phyloP scores from a whole-genome alignment of 331 rosid genomes.

The Malus hybrid region DNA sequence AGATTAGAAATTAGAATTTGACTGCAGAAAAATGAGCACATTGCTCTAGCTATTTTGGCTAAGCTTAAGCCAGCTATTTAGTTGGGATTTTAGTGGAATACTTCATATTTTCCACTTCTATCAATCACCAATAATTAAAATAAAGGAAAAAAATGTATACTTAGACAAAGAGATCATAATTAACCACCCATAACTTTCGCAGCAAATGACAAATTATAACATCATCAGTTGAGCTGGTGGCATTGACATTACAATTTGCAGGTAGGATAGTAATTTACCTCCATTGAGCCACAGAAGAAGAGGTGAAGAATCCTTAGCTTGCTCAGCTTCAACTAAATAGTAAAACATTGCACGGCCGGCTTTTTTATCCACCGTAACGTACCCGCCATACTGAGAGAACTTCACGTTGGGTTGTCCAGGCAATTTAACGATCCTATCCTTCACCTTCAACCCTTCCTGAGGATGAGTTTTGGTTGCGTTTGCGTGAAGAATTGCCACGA shows the following conservation, averaged over 20 bases:
- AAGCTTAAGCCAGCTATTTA: neutral
- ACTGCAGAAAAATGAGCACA: neutral
- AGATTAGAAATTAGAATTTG: neutral
- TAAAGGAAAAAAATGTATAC: neutral
- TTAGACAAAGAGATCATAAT: neutral
- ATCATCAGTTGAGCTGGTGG: neutral
- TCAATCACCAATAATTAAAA: neutral
- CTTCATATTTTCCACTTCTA: neutral
- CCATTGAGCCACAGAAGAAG: conserved; percentile 99
- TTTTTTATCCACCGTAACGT: conserved; percentile 49
- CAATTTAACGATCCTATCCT: conserved; percentile 42
- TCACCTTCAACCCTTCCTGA: conserved; percentile 48
- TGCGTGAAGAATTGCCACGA: conserved; percentile 15
- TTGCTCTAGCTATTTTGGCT: neutral
- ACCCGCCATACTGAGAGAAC: conserved; percentile 79
- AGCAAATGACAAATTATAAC: neutral
- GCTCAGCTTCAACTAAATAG: conserved; percentile 62
- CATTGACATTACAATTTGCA: neutral
- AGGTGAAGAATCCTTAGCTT: conserved; percentile 38
- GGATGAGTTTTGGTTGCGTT: conserved; percentile 5
- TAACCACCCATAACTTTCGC: neutral
- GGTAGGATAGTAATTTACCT: conserved; percentile 32
- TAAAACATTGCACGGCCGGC: conserved; percentile 76
- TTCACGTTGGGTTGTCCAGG: conserved; percentile 76
- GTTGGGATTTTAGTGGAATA: neutral